A percentile compares a stretch with the other conserved stretches of the same genome.
These are phyloP conservation scores for Sclerotinia trifoliorum DNA, from an alignment of 2,329 filamentous ascomycete genomes.

Conservation along the genomic window DNA sequence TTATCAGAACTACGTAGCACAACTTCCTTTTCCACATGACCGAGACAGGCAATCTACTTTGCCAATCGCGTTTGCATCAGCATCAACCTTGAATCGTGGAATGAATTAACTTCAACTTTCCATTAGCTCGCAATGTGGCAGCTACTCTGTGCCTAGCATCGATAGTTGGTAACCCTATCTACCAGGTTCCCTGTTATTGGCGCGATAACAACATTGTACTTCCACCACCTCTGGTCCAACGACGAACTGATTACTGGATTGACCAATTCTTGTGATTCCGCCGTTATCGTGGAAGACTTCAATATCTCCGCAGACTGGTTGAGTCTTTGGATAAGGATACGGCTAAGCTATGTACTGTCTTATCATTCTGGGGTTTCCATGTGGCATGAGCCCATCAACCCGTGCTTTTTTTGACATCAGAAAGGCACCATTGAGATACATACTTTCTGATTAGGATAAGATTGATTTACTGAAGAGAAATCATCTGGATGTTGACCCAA, in stretches of 20 bases:
- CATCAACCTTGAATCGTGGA: neutral
- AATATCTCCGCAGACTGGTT: neutral
- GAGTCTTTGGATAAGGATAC: neutral
- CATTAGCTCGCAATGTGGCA: neutral
- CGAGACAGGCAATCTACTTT: neutral
- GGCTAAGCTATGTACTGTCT: neutral
- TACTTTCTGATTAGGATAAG: neutral
- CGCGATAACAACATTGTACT: neutral
- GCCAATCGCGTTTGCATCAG: neutral
- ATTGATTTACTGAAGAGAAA: neutral
- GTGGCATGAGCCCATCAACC: neutral
- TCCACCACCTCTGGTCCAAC: neutral
- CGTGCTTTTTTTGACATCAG: neutral
- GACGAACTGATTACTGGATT: neutral
- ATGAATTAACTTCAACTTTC: neutral
- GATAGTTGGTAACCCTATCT: too few species aligned
- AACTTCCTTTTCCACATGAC: too few species aligned
- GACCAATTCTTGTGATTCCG: neutral
- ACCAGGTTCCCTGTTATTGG: neutral
- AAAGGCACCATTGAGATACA: neutral
- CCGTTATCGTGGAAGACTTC: neutral
- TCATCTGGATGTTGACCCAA: neutral
- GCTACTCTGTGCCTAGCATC: neutral
- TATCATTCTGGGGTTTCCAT: neutral
- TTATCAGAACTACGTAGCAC: too few species aligned